These are phyloP conservation scores for Ceratocystis variospora DNA, from an alignment of 2,329 filamentous ascomycete genomes.

Conservation along the genomic window DNA sequence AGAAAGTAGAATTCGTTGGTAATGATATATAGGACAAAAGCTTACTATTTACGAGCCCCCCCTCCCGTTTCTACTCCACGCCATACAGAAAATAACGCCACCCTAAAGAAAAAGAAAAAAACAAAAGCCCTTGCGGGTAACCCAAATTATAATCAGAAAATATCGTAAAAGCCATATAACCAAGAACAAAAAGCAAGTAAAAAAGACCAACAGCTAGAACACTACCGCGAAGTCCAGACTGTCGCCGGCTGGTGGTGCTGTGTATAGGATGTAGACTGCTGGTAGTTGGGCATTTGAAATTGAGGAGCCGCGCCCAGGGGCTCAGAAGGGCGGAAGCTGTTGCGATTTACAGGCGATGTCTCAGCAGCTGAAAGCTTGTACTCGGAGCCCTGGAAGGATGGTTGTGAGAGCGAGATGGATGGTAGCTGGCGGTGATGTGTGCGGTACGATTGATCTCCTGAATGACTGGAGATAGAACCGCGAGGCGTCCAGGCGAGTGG, in stretches of 20 bases:
- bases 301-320: neutral
- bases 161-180: neutral
- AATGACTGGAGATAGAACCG: neutral
- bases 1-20: no score
- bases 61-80: no score
- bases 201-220: neutral
- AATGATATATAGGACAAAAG: no score
- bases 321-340: neutral
- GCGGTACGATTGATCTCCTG: neutral
- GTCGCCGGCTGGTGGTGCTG: neutral
- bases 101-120: neutral
- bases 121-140: neutral
- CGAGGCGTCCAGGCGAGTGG: neutral
- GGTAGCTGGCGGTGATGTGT: neutral
- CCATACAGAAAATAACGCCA: neutral
- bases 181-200: neutral
- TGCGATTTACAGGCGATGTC: neutral
- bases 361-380: neutral
- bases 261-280: neutral
- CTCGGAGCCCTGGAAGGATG: constrained; percentile 1
- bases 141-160: neutral
- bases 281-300: neutral
- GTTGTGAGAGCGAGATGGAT: neutral
- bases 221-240: constrained; percentile 5
- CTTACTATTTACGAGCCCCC: no score